Base-by-base conservation (phyloP, 306 rosid genomes). In the Cicer chorassanicum region DNA sequence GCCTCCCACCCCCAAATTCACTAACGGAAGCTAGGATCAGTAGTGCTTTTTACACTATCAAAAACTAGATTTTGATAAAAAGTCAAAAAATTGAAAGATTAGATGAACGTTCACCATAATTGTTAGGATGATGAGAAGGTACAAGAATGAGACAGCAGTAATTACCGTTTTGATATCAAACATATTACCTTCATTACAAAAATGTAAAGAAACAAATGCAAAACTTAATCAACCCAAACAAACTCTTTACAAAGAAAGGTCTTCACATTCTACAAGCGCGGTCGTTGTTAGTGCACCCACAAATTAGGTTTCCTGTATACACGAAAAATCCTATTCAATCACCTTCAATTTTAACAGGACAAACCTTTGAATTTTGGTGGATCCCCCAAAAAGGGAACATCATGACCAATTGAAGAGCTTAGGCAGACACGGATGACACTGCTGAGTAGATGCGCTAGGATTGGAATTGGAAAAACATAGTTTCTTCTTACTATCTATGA, bases 261-360 rank as follows among this genome's bases (percentile, higher is more conserved):
- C 19, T 29, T 49, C 18, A 72, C 51, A 79, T 53, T 79, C 73
- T n/a, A 71, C 49, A 73, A 73, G 76, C 42, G 65, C 68, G 29
- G 45, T 54, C 49, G 67, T 83, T 18, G 67, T 72, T 24, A 80
- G 69, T 41, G 62, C 68, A 70, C 73, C 74, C 65, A 76, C 65
- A 80, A 3, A 54, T 9, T 73, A 42, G 19, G 55, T 63, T 72
- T 76, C 53, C 19, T 56, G 66, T 69, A 41, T 64, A 18, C 56
- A 57, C 42, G 21, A 34, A 65, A 75, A 75, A 56, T 57, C 77
- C 64, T 72, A 50, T 41, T 60, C 75, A 82, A 34, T 42, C 71
- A 60, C 54, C 67, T 42, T 61, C 38, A 7, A 68, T 53, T 54
- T 67, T 21, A 57, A 43, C 4, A 34, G 51, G 65, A 57, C 38